Conservation (phyloP, 2,329 filamentous ascomycete species). For the Diaporthe batatas region DNA sequence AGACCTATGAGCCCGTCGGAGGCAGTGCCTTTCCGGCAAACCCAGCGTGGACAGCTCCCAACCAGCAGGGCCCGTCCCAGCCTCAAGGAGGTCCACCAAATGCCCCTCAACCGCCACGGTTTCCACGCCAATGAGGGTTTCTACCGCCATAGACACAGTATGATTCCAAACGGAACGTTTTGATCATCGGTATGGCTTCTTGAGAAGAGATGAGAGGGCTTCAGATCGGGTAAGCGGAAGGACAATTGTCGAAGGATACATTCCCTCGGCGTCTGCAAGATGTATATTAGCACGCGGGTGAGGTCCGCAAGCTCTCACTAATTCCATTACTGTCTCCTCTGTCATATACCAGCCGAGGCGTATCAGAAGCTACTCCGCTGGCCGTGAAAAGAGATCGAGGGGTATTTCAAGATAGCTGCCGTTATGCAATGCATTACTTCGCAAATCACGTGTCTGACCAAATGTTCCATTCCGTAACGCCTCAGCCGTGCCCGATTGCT, state of each 20-base stretch:
- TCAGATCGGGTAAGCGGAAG: not conserved
- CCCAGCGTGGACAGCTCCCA: not conserved
- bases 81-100: not conserved
- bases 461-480: conserved; percentile 27
- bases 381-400: not conserved
- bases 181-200: not conserved
- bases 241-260: not conserved
- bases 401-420: conserved; percentile 34
- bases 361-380: not conserved
- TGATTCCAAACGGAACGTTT: no score
- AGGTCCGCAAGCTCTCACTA: not conserved
- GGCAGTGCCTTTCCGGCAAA: not conserved
- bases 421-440: conserved; percentile 10
- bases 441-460: not conserved
- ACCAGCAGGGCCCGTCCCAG: not conserved
- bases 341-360: not conserved
- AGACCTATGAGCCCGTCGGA: conserved; percentile 13
- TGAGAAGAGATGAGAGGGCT: not conserved
- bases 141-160: not conserved
- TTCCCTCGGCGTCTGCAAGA: not conserved
- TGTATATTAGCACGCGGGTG: not conserved
- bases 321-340: not conserved
- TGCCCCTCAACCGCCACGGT: not conserved
- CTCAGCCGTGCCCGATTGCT: not conserved
- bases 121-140: no score